A percentile compares a stretch with the other conserved stretches of the same genome.
Conservation (phyloP, 1,284 basidiomycete species). For the Moesziomyces globuligerus region DNA sequence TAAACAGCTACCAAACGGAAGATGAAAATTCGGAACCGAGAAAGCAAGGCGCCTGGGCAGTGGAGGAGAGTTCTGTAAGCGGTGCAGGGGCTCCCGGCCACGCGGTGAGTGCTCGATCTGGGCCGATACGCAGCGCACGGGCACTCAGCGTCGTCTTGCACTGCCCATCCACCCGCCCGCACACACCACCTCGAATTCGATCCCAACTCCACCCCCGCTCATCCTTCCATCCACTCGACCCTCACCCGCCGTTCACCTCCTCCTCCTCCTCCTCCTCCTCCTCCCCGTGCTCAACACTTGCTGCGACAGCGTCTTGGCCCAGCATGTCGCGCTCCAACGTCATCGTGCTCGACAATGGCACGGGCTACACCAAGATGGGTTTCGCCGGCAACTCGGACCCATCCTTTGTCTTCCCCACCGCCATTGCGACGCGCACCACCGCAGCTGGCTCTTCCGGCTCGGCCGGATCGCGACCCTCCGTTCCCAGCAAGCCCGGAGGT, state of each 20-base stretch:
- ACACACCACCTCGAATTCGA: constrained; percentile 2
- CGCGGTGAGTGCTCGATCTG: constrained; percentile 2
- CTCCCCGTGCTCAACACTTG: not conserved
- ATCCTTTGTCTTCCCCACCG: constrained; percentile 75
- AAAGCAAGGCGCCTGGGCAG: too few relatives aligned
- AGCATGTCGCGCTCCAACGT: constrained; percentile 66
- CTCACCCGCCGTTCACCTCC: not conserved
- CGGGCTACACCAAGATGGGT: constrained; percentile 96
- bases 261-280: not conserved
- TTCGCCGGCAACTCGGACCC: constrained; percentile 99
- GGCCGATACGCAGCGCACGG: constrained; percentile 2
- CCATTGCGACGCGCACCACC: constrained; percentile 64
- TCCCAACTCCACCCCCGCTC: constrained; percentile 5
- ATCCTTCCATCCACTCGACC: not conserved
- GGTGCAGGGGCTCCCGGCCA: too few relatives aligned
- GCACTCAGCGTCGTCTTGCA: constrained; percentile 1
- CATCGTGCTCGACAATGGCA: constrained; percentile 82
- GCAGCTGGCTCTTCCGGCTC: constrained; percentile 41
- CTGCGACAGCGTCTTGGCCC: not conserved
- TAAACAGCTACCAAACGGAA: too few relatives aligned
- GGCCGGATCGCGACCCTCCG: constrained; percentile 73
- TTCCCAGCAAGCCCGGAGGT: constrained; percentile 79
- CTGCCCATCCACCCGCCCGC: constrained; percentile 8
- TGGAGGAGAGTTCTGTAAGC: too few relatives aligned
- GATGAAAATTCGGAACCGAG: too few relatives aligned